phyloP scores from a whole-genome alignment of 2,329 filamentous ascomycete species.

The Piedraia hortae region DNA sequence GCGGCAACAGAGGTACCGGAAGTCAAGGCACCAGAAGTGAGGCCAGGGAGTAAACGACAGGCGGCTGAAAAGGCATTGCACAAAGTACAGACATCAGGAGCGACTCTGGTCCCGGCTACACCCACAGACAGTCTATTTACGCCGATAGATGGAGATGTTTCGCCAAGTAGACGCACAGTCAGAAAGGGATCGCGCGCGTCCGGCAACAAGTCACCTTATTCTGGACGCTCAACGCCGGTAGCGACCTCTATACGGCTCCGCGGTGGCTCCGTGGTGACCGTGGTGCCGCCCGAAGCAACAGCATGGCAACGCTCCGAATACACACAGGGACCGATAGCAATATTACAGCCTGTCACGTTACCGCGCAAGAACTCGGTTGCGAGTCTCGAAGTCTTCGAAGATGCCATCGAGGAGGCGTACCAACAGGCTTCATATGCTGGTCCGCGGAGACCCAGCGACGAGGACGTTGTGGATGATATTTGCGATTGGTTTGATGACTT shows the following conservation, averaged over 20 bases:
- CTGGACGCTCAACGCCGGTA: too few species aligned
- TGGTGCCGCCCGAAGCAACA: constrained; percentile 11
- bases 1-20: too few species aligned
- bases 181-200: too few species aligned
- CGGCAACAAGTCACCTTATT: too few species aligned
- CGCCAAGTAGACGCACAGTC: too few species aligned
- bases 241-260: constrained; percentile 10
- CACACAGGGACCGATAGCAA: constrained; percentile 16
- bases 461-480: constrained; percentile 15
- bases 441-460: constrained; percentile 10
- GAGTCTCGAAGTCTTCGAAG: constrained; percentile 15
- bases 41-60: too few species aligned
- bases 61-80: too few species aligned
- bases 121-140: too few species aligned
- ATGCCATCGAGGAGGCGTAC: constrained; percentile 10
- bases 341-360: constrained; percentile 12
- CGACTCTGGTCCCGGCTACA: too few species aligned
- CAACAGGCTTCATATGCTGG: constrained; percentile 8
- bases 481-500: constrained; percentile 17
- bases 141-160: too few species aligned
- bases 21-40: too few species aligned
- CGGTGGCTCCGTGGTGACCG: constrained; percentile 12
- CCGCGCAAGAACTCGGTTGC: constrained; percentile 16
- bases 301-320: constrained; percentile 14
- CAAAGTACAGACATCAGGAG: too few species aligned